These are phyloP conservation scores for Cyclanthera cordifolia DNA, from an alignment of 306 rosid genomes.

Conservation along the genomic window DNA sequence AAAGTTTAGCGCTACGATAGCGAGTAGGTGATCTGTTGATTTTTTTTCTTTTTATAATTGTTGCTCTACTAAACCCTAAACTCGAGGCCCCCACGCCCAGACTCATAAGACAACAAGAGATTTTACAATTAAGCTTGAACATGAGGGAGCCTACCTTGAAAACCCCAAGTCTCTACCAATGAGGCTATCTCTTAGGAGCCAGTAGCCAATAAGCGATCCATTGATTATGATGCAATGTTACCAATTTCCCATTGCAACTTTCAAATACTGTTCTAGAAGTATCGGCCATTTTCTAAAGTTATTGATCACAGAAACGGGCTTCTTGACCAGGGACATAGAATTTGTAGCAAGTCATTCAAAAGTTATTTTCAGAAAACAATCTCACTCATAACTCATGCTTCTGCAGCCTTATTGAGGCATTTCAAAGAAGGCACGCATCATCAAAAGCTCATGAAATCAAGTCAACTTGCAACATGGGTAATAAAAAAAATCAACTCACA, in stretches of 20 bases:
- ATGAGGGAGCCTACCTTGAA: no score
- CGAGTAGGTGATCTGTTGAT: neutral
- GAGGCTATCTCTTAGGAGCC: no score
- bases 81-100: no score
- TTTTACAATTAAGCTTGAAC: no score
- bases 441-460: conserved; percentile 3
- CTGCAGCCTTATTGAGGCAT: neutral
- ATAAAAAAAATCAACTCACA: neutral
- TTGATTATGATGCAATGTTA: neutral
- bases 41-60: neutral
- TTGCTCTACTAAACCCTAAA: no score
- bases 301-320: neutral
- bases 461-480: conserved; percentile 1
- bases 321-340: neutral
- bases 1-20: neutral
- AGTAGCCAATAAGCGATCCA: neutral
- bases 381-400: conserved; percentile 1
- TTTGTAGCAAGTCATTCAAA: neutral
- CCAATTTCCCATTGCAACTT: neutral
- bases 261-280: neutral
- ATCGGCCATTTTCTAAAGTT: neutral
- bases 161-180: no score
- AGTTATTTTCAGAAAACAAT: neutral
- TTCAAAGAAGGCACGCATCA: neutral
- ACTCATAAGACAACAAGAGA: no score